These are phyloP conservation scores for Alternaria sp. DNA, from an alignment of 2,329 filamentous ascomycete genomes.

Conservation along the genomic window DNA sequence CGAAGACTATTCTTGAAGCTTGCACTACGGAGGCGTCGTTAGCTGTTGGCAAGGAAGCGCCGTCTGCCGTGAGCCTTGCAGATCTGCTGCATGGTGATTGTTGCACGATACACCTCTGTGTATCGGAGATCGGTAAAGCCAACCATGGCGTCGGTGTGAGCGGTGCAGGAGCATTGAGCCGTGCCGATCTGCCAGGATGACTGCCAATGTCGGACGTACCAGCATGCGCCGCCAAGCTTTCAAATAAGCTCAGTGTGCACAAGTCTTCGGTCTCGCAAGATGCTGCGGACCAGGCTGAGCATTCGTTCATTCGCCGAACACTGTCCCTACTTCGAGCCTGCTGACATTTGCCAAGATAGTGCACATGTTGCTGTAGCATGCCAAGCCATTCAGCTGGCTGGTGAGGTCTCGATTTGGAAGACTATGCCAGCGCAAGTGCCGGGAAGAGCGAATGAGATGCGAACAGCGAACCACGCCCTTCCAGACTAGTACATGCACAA, in stretches of 20 bases:
- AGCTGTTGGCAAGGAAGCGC: background rate
- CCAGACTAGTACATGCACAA: background rate
- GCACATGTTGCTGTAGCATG: background rate
- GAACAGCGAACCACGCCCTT: background rate
- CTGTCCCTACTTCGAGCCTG: background rate
- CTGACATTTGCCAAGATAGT: conserved; percentile 1
- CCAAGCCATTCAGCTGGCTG: background rate
- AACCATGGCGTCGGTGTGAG: background rate
- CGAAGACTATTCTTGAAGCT: background rate
- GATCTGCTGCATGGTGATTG: background rate
- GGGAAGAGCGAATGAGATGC: background rate
- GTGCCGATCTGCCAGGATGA: background rate
- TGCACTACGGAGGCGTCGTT: background rate
- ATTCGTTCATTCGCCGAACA: background rate
- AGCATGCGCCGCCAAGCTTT: conserved; percentile 11
- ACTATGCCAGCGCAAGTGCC: background rate
- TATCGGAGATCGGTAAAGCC: background rate
- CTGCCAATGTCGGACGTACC: background rate
- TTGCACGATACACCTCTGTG: background rate
- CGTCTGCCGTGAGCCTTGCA: conserved; percentile 8
- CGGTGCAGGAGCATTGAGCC: background rate
- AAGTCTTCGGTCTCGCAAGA: background rate
- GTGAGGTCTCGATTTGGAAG: background rate
- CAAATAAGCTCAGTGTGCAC: conserved; percentile 3
- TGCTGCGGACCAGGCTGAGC: conserved; percentile 6